These are phyloP conservation scores for Grifola frondosa DNA, from an alignment of 1,284 basidiomycete species.

Conservation along the genomic window DNA sequence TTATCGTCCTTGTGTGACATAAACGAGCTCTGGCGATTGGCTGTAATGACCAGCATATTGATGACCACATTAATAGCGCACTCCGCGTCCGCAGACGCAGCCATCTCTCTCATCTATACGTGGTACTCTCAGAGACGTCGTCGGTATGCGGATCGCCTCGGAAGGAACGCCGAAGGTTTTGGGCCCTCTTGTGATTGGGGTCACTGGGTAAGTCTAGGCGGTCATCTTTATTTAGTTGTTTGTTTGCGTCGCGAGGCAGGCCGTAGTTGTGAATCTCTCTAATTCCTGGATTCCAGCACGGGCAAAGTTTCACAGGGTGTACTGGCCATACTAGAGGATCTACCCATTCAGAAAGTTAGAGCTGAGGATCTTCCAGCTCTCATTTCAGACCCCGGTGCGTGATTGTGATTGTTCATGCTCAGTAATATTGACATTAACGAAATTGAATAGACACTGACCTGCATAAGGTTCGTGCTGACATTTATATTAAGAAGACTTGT, in stretches of 20 bases:
- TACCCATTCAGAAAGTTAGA: conserved; percentile 62
- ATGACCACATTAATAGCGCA: conserved; percentile 49
- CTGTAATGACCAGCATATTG: neutral
- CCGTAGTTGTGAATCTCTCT: neutral
- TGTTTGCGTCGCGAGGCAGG: neutral
- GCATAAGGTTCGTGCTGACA: conserved; percentile 47
- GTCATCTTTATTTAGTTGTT: too few species aligned
- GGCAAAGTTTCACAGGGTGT: conserved; percentile 82
- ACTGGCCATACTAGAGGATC: conserved; percentile 66
- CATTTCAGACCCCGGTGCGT: conserved; percentile 50
- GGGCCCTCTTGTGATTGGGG: conserved; percentile 78
- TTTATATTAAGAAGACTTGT: neutral
- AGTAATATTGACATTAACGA: neutral
- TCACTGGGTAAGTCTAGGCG: conserved; percentile 83
- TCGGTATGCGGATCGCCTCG: conserved; percentile 47
- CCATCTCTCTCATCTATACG: conserved; percentile 61
- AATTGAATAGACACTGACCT: conserved; percentile 48
- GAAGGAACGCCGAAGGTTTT: conserved; percentile 63
- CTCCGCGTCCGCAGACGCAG: conserved; percentile 78
- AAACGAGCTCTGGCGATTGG: neutral
- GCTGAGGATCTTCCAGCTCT: conserved; percentile 59
- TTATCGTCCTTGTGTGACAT: neutral
- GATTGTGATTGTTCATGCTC: neutral
- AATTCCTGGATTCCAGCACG: too few species aligned
- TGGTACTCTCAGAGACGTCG: conserved; percentile 56